Percentiles rank a stretch among this genome's conserved stretches.
Evolutionary conservation across 1,284 basidiomycete species (phyloP).

Genomic region (Boletus sp.): DNA sequence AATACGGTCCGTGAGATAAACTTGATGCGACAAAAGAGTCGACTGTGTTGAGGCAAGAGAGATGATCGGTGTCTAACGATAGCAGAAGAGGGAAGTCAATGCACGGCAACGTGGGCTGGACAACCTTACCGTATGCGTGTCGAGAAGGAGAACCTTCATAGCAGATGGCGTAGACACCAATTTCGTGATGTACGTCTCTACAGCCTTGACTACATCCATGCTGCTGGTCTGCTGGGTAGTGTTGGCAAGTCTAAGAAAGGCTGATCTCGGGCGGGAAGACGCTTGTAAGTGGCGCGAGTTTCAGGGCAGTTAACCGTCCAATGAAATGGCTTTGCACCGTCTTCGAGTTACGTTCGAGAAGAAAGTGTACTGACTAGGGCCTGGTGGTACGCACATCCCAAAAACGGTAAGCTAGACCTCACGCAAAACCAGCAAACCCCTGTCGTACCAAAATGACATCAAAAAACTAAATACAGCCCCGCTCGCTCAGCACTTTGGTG

Average conservation of each 20-base stretch:
- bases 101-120: not conserved
- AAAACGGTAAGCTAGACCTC: conserved; percentile 20
- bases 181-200: conserved; percentile 91
- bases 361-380: no score
- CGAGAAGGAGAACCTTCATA: conserved; percentile 98
- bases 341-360: not conserved
- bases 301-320: not conserved
- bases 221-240: not conserved
- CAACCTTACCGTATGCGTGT: conserved; percentile 82
- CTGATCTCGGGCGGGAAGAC: not conserved
- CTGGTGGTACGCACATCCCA: not conserved
- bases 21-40: conserved; percentile 90
- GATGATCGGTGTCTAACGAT: conserved; percentile 87
- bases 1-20: conserved; percentile 96
- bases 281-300: not conserved
- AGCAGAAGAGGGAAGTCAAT: conserved; percentile 8
- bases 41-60: conserved; percentile 95
- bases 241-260: not conserved
- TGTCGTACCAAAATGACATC: no score
- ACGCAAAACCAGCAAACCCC: no score
- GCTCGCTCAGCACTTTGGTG: not conserved
- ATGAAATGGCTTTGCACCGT: not conserved
- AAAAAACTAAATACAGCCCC: no score
- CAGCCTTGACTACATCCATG: conserved; percentile 96
- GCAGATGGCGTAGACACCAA: conserved; percentile 81